Base-by-base conservation (phyloP, 2,329 filamentous ascomycete species). In the Bipolaris gigantea region DNA sequence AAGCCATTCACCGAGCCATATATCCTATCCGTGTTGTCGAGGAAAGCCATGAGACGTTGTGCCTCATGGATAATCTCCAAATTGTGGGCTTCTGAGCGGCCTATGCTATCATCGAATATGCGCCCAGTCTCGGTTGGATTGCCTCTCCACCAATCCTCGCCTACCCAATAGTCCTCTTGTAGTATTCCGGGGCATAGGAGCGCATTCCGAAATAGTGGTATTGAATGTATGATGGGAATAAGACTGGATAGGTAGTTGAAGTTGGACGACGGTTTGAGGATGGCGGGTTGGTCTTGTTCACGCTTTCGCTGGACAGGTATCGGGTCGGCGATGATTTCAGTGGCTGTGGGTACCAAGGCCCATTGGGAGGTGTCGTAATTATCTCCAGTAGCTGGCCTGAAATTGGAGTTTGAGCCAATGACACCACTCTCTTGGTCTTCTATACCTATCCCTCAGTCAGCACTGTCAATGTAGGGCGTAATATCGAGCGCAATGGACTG, bases 111-210 rank as follows among this genome's bases (percentile, higher is more conserved):
- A 46, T 80, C 77, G n/a, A 85, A 76, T 19, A 82, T 79, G 42
- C 77, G 79, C 3, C 81, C 76, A 13, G 79, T 69, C 27, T 77
- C 73, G 23, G 84, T 80, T 0, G 78, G 67, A 27, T 77, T 77
- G 18, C 85, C 85, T 61, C 80, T 82, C 85, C 85, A 88, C 85
- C 85, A 88, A 10, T 84, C 80, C 1, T 76, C 61, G 54, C 85
- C 79, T 48, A 79, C 69, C 39, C 82, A 83, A 61, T 87, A 87
- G 53, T 81, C 75, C 2, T 72, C 65, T 21, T 79, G 69, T 5
- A 75, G 62, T 23, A 77, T 71, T 7, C 74, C 73, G n/a, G 79
- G 75, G 36, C 79, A 67, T 11, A 87, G 69, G 9, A 87, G 74
- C 8, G 81, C 80, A 64, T 86, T 83, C 51, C 84, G 78, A 18